Conservation (phyloP, 2,329 filamentous ascomycete species). For the Nemania sp. region DNA sequence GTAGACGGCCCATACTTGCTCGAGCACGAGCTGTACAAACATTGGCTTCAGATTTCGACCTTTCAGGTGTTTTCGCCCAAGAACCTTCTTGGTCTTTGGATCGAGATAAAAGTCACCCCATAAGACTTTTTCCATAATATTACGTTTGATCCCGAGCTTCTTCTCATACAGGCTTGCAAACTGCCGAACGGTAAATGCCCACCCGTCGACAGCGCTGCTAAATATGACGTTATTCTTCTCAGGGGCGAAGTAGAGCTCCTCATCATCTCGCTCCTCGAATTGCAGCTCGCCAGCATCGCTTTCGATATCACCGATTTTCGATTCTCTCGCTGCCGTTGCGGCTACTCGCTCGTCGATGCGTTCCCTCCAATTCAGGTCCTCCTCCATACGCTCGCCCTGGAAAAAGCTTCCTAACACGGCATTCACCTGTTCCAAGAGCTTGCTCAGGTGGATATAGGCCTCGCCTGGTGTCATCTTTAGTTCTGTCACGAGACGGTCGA, state of each 20-base stretch:
- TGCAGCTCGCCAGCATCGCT: constrained; percentile 63
- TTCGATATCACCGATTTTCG: constrained; percentile 52
- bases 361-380: constrained; percentile 95
- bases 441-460: constrained; percentile 86
- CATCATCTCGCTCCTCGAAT: constrained; percentile 91
- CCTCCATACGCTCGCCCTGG: constrained; percentile 97
- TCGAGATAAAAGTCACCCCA: constrained; percentile 98
- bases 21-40: constrained; percentile 95
- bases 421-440: constrained; percentile 93
- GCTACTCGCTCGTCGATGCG: constrained; percentile 84
- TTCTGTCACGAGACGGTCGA: constrained; percentile 92
- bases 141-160: constrained; percentile 92
- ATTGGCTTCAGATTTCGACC: constrained; percentile 91
- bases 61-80: constrained; percentile 90
- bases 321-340: constrained; percentile 67
- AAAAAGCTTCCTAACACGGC: constrained; percentile 97
- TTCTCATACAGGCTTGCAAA: constrained; percentile 94
- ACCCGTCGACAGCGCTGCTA: constrained; percentile 96
- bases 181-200: constrained; percentile 95
- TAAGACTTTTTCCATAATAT: constrained; percentile 85
- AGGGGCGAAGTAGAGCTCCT: constrained; percentile 96
- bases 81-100: constrained; percentile 92
- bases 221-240: constrained; percentile 99
- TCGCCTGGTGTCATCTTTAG: constrained; percentile 90
- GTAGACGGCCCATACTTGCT: constrained; percentile 96